Evolutionary conservation across 2,329 filamentous ascomycete genomes (phyloP), one percentile per base, ranked within the genome.

Genomic region (Akanthomyces dipterigenus): DNA sequence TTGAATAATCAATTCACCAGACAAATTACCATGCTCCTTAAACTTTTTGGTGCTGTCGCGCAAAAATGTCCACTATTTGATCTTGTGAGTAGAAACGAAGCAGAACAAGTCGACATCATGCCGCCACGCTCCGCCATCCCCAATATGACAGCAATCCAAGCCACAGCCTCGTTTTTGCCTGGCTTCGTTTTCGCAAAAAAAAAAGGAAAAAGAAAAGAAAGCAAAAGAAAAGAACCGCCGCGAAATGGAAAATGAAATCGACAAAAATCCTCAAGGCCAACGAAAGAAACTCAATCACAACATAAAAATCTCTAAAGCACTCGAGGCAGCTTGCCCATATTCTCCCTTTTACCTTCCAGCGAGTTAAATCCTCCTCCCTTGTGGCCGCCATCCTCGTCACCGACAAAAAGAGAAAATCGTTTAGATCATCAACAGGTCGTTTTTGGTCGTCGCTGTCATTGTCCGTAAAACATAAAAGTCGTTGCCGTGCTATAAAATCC

Each of bases 401-500:
- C 36, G 18, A 38, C 26, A 50, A 50, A 24, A 28, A 45, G n/a
- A 36, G n/a, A n/a, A 34, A 34, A 22, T 42, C 45, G 24, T 50
- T 24, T 6, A 34, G 11, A 42, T 60, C 57, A 20, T 60, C 36
- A 28, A 54, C n/a, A 45, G 38, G 26, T 53, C 26, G 28, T 54
- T 50, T 40, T 31, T 14, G 31, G 36, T 48, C 43, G 18, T 45
- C 20, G 36, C 12, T 14, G 54, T 56, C 28, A 26, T 60, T 24
- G 26, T 40, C 38, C 57, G 20, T 53, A 24, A 60, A 40, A 38
- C 43, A 59, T 28, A 18, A n/a, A n/a, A 48, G n/a, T 49, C 42
- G 36, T 49, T 55, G 58, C 22, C 43, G 24, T 60, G 40, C 16
- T 46, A 40, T 40, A 40, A 50, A 48, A 60, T 54, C 40, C 48